Percentiles rank a stretch among this genome's conserved stretches.
Evolutionary conservation across 306 rosid genomes (phyloP).

Genomic region (Cucumis melo): DNA sequence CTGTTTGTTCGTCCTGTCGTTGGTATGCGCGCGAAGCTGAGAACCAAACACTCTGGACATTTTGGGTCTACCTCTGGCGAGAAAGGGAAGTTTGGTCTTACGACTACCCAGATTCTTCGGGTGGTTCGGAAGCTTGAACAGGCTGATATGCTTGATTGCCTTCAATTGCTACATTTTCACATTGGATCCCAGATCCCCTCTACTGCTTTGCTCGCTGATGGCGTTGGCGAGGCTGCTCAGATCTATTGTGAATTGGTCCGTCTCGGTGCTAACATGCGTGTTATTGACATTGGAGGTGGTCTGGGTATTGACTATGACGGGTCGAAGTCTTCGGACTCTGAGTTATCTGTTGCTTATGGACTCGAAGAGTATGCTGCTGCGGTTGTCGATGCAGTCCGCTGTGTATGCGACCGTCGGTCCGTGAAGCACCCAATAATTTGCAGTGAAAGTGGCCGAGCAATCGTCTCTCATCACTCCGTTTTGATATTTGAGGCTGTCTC

Average conservation of each 20-base stretch:
- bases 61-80: constrained; percentile 82
- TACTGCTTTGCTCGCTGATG: constrained; percentile 49
- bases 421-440: constrained; percentile 59
- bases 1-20: constrained; percentile 56
- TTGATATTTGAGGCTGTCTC: constrained; percentile 64
- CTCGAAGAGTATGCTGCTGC: constrained; percentile 64
- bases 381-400: constrained; percentile 48
- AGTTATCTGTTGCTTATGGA: constrained; percentile 53
- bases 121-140: constrained; percentile 59
- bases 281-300: constrained; percentile 85
- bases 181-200: constrained; percentile 83
- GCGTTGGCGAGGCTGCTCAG: constrained; percentile 80
- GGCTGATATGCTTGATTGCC: constrained; percentile 61
- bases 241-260: constrained; percentile 80
- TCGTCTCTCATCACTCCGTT: constrained; percentile 78
- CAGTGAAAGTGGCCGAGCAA: constrained; percentile 82
- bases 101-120: constrained; percentile 50
- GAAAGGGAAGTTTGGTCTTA: constrained; percentile 84
- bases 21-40: constrained; percentile 72
- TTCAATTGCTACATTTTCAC: constrained; percentile 78
- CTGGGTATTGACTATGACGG: constrained; percentile 83
- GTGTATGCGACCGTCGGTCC: constrained; percentile 44
- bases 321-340: constrained; percentile 57
- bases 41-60: constrained; percentile 79
- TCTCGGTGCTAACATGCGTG: constrained; percentile 67